Percentiles rank a stretch among this genome's conserved stretches.
Evolutionary conservation across 176 grass and related monocot genomes (phyloP).

Genomic region (Eragrostis nindensis): DNA sequence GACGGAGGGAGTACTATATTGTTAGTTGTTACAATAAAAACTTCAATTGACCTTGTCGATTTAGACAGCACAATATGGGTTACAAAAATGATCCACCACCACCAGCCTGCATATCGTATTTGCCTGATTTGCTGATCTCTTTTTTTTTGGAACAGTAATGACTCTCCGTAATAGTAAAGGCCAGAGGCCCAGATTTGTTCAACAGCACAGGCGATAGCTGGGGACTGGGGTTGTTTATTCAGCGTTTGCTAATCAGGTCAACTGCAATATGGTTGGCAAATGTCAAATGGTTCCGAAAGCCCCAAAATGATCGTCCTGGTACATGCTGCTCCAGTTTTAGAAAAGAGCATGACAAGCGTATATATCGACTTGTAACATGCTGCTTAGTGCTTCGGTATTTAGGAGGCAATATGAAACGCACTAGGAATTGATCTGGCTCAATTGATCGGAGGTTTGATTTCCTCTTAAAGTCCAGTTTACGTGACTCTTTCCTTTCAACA

Average conservation of each 20-base stretch:
- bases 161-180: neutral
- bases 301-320: neutral
- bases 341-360: neutral
- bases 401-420: neutral
- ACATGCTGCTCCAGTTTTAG: neutral
- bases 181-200: neutral
- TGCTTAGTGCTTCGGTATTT: neutral
- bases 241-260: neutral
- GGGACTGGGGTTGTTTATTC: neutral
- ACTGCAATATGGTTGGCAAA: neutral
- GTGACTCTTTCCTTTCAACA: neutral
- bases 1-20: no score
- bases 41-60: neutral
- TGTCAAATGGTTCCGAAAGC: neutral
- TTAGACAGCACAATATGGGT: neutral
- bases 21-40: conserved; percentile 10
- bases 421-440: neutral
- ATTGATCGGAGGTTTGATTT: neutral
- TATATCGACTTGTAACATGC: neutral
- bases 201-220: neutral
- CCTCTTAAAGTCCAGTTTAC: neutral
- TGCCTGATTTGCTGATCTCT: neutral
- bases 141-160: neutral
- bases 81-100: neutral
- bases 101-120: conserved; percentile 15